Conservation (phyloP, 2,329 filamentous ascomycete genomes). For the Alternaria atra region DNA sequence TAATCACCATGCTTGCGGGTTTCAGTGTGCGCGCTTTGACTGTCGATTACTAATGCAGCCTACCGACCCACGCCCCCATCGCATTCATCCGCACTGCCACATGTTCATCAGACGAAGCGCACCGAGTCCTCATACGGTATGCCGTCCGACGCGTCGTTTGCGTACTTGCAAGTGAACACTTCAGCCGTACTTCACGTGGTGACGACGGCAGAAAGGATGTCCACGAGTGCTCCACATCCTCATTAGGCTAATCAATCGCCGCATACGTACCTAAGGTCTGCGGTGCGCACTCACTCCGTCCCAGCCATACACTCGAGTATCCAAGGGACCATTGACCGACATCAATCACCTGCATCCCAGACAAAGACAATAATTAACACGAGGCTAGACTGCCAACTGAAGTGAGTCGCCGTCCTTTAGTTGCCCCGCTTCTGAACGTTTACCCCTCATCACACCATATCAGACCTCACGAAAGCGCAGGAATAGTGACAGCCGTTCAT, state of each 20-base stretch:
- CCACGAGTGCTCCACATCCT: constrained; percentile 21
- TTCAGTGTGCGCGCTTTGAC: constrained; percentile 10
- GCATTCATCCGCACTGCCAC: constrained; percentile 4
- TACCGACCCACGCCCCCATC: neutral
- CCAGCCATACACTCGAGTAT: constrained; percentile 1
- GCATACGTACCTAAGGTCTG: constrained; percentile 10
- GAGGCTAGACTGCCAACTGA: constrained; percentile 10
- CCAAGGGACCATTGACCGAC: constrained; percentile 4
- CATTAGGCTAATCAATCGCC: constrained; percentile 46
- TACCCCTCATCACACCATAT: constrained; percentile 24
- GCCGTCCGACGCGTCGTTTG: constrained; percentile 21
- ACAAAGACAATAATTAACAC: constrained; percentile 1
- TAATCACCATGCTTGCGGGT: neutral
- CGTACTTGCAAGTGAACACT: constrained; percentile 25
- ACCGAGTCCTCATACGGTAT: constrained; percentile 23
- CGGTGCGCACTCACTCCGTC: constrained; percentile 1
- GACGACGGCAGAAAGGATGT: constrained; percentile 18
- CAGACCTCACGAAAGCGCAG: constrained; percentile 7
- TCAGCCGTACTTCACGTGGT: constrained; percentile 17
- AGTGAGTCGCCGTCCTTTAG: constrained; percentile 25
- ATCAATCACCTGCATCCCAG: neutral
- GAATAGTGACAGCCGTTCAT: constrained; percentile 1
- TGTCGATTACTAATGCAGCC: constrained; percentile 17
- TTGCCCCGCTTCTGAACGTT: constrained; percentile 23
- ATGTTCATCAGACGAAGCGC: neutral